Percentiles rank a stretch among this genome's conserved stretches.
Conservation (phyloP, 2,329 filamentous ascomycete genomes). For the Arachnomyces sp. region DNA sequence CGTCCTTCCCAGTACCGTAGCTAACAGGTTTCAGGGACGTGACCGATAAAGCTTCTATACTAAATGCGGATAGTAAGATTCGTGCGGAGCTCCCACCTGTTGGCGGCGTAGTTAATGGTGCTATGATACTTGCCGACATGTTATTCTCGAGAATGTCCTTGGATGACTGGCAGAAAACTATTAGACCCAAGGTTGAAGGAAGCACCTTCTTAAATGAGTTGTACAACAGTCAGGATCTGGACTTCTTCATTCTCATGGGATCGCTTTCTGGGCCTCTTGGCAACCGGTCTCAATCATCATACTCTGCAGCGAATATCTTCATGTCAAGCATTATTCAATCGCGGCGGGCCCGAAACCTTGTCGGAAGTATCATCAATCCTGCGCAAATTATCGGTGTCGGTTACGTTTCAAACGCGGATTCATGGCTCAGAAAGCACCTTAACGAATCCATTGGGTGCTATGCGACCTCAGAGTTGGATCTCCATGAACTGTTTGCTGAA, state of each 20-base stretch:
- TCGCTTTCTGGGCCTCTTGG: constrained; percentile 9
- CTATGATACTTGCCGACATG: constrained; percentile 31
- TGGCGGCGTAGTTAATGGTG: constrained; percentile 21
- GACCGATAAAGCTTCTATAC: constrained; percentile 12
- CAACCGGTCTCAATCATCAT: constrained; percentile 12
- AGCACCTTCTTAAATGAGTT: constrained; percentile 15
- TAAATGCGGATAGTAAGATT: constrained; percentile 16
- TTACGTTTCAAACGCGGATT: too few relatives aligned
- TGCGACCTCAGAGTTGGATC: too few relatives aligned
- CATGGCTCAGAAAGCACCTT: too few relatives aligned
- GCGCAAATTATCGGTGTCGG: constrained; percentile 12
- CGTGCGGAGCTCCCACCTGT: constrained; percentile 21
- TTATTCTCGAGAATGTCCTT: constrained; percentile 25
- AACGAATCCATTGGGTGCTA: too few relatives aligned
- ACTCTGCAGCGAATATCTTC: constrained; percentile 13
- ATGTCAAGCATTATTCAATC: constrained; percentile 12
- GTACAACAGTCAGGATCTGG: constrained; percentile 11
- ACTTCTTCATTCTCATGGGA: constrained; percentile 17
- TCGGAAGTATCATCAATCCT: constrained; percentile 15
- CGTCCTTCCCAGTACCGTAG: too few relatives aligned
- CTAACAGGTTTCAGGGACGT: constrained; percentile 11
- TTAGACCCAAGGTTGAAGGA: constrained; percentile 35
- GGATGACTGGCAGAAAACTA: constrained; percentile 22
- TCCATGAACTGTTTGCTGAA: constrained; percentile 10
- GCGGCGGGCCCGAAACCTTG: constrained; percentile 15